Conservation (phyloP, 2,329 filamentous ascomycete genomes). For the Fusarium sp. region DNA sequence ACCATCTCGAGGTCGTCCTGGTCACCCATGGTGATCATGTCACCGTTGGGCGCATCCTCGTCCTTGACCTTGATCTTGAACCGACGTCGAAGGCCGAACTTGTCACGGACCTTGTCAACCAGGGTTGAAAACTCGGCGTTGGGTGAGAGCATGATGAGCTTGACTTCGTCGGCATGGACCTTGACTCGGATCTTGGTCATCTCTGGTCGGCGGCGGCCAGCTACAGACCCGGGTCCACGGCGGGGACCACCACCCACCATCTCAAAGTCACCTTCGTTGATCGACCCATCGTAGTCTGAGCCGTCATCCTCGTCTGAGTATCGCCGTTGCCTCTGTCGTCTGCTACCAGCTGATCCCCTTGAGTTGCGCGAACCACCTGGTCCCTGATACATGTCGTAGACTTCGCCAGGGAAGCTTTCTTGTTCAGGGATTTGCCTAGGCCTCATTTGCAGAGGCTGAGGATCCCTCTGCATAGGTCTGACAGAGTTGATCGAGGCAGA, state of each 20-base stretch:
- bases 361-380: slow-evolving; percentile 52
- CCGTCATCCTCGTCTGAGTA: slow-evolving; percentile 87
- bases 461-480: slow-evolving; percentile 56
- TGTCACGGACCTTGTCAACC: slow-evolving; percentile 80
- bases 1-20: slow-evolving; percentile 96
- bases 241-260: slow-evolving; percentile 71
- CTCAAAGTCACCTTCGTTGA: slow-evolving; percentile 84
- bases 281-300: slow-evolving; percentile 73
- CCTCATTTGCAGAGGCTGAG: slow-evolving; percentile 44
- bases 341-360: slow-evolving; percentile 47
- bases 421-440: slow-evolving; percentile 59
- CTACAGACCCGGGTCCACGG: slow-evolving; percentile 58
- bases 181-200: slow-evolving; percentile 88
- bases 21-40: slow-evolving; percentile 97
- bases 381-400: slow-evolving; percentile 72
- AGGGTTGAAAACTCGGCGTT: slow-evolving; percentile 82
- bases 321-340: slow-evolving; percentile 60
- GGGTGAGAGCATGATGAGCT: slow-evolving; percentile 88
- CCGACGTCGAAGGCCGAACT: slow-evolving; percentile 80
- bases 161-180: slow-evolving; percentile 89
- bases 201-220: slow-evolving; percentile 69
- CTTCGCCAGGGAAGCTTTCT: slow-evolving; percentile 75
- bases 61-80: slow-evolving; percentile 93
- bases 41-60: slow-evolving; percentile 79
- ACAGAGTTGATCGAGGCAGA: slow-evolving; percentile 60